Conservation (phyloP, 257 asterid genomes). For the Petrea volubilis region DNA sequence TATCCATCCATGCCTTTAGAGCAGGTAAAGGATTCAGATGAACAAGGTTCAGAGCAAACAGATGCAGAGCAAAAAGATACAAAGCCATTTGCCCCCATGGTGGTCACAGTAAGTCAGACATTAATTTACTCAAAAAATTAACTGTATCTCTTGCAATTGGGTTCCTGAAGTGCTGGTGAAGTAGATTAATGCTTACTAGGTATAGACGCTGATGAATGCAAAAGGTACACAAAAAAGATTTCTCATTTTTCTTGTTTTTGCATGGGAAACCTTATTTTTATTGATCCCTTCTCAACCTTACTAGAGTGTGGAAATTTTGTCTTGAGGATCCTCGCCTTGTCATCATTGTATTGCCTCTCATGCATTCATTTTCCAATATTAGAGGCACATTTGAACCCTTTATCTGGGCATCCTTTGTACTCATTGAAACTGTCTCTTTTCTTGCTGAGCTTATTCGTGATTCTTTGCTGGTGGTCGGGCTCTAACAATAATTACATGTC, state of each 20-base stretch:
- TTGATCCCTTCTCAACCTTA: background rate
- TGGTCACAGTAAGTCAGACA: constrained; percentile 44
- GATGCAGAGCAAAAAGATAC: constrained; percentile 19
- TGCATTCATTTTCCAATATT: background rate
- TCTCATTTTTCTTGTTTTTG: background rate
- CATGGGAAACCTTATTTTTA: background rate
- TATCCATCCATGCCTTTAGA: constrained; percentile 75
- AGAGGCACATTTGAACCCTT: background rate
- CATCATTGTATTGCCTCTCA: background rate
- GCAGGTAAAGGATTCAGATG: constrained; percentile 38
- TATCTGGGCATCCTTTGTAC: background rate
- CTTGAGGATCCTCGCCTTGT: too few relatives aligned
- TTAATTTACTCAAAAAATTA: background rate
- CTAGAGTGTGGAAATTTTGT: too few relatives aligned
- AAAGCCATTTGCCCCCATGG: constrained; percentile 58
- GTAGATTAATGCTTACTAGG: background rate
- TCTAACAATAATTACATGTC: too few relatives aligned
- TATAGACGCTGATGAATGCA: background rate
- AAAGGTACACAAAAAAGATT: background rate
- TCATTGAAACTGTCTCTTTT: background rate
- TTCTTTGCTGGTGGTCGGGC: too few relatives aligned
- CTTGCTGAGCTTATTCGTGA: too few relatives aligned
- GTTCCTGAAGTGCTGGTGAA: background rate
- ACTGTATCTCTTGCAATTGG: background rate
- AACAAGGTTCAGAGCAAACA: constrained; percentile 21